Base-by-base conservation (phyloP, 805 yeast species). In the Blastobotrys mokoenaii region DNA sequence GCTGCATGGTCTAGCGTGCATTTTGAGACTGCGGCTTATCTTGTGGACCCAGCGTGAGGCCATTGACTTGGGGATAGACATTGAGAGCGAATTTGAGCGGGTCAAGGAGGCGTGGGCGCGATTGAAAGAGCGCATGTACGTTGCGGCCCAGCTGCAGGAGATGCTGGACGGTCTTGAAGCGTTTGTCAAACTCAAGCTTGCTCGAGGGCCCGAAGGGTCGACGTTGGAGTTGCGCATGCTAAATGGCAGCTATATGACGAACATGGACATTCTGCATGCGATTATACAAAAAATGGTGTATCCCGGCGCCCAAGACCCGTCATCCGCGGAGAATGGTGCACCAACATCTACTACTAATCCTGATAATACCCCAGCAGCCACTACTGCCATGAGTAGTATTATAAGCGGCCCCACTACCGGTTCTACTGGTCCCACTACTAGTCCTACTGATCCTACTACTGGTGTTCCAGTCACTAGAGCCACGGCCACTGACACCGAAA, bases 111-210 rank as follows among this genome's bases (percentile, higher is more conserved):
- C 55, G 18, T 64, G 68, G 58, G 52, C 52, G 27, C 55, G 52
- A n/a, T 43, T 59, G 22, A 41, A 51, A 31, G 51, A 39, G 64
- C 67, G 41, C 61, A 71, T 43, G 55, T 58, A 44, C 70, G 67
- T 56, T 52, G 72, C 34, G 11, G 67, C 45, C 68, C 75, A 59
- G 76, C 79, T 65, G 80, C 81, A 58, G 25, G 39, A n/a, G 7
- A 33, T 41, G 33, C 17, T 41, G 14, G 33, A 33, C 18, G 39
- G 22, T 31, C 31, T 41, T 10, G 44, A 33, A 11, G 20, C 16
- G 29, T 41, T 38, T 38, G 31, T 25, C 17, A 27, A 38, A 8
- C 33, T 38, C 14, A 30, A 25, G 15, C 38, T 27, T 27, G 32
- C 8, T n/a, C 11, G 37, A 34, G 37, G 14, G 8, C 37, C 30